Conservation (phyloP, 2,329 filamentous ascomycete genomes). For the Aspergillus neoniger region DNA sequence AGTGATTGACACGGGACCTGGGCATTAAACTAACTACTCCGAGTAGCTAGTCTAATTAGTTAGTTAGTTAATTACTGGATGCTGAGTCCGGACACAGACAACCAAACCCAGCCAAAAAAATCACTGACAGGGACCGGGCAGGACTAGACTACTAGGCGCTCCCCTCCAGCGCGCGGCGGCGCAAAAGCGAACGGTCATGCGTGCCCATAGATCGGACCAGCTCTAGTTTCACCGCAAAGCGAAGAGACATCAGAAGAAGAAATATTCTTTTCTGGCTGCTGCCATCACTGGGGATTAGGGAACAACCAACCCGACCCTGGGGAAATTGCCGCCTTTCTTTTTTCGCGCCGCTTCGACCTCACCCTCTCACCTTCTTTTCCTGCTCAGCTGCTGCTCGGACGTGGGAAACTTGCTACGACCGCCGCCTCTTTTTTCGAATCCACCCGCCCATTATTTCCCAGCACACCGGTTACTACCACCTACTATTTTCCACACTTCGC, state of each 20-base stretch:
- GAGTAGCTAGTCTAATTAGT: background rate
- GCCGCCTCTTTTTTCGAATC: background rate
- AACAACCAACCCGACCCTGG: conserved; percentile 3
- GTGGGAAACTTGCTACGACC: background rate
- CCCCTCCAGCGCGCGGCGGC: conserved; percentile 24
- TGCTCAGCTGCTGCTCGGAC: background rate
- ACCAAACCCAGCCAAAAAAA: background rate
- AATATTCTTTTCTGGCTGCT: conserved; percentile 12
- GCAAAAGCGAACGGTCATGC: conserved; percentile 34
- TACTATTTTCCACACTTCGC: conserved; percentile 15
- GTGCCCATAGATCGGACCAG: conserved; percentile 31
- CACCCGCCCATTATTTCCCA: background rate
- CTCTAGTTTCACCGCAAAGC: conserved; percentile 25
- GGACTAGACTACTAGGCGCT: conserved; percentile 27
- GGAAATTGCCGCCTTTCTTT: conserved; percentile 13
- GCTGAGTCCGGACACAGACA: conserved; percentile 11
- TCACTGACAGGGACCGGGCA: conserved; percentile 11
- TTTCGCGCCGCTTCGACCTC: conserved; percentile 9
- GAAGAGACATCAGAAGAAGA: conserved; percentile 14
- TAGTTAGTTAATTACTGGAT: too few species aligned
- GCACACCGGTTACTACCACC: conserved; percentile 5
- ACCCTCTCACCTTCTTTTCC: background rate
- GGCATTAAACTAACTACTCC: background rate
- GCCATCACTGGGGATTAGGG: background rate
- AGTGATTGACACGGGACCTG: background rate